These are phyloP conservation scores for Delonix regia DNA, from an alignment of 306 rosid species.

Conservation along the genomic window DNA sequence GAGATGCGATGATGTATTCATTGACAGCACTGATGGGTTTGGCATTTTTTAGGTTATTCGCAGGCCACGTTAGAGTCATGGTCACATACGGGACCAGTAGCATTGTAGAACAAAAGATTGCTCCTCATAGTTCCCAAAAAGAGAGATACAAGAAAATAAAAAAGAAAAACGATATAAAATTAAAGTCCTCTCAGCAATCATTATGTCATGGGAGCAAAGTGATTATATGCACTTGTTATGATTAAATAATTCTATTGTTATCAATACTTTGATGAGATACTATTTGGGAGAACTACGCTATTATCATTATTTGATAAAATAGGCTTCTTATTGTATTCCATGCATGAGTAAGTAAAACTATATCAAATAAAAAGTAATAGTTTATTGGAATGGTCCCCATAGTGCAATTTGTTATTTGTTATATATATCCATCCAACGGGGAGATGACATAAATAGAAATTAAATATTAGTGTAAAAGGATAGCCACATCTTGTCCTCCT, in stretches of 20 bases:
- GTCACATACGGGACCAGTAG: background rate
- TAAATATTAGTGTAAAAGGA: background rate
- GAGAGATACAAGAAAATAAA: no score
- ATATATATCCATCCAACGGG: no score
- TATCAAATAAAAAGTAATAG: no score
- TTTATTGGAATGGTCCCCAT: no score
- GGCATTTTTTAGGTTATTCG: background rate
- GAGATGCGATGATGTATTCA: background rate
- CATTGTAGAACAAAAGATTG: background rate
- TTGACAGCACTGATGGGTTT: background rate
- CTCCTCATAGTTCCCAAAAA: background rate
- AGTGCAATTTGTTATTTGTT: no score
- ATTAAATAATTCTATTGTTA: background rate
- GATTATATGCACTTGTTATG: background rate
- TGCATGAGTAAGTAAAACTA: no score
- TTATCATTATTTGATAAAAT: background rate
- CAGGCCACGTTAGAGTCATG: conserved; percentile 1
- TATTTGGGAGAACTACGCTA: background rate
- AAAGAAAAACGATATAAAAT: background rate
- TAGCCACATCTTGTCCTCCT: background rate
- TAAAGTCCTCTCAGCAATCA: background rate
- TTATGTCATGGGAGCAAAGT: background rate
- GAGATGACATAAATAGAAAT: no score
- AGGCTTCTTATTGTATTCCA: background rate
- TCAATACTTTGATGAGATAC: background rate